phyloP scores from a whole-genome alignment of 805 yeast genomes.

The Phaffomyces opuntiae region DNA sequence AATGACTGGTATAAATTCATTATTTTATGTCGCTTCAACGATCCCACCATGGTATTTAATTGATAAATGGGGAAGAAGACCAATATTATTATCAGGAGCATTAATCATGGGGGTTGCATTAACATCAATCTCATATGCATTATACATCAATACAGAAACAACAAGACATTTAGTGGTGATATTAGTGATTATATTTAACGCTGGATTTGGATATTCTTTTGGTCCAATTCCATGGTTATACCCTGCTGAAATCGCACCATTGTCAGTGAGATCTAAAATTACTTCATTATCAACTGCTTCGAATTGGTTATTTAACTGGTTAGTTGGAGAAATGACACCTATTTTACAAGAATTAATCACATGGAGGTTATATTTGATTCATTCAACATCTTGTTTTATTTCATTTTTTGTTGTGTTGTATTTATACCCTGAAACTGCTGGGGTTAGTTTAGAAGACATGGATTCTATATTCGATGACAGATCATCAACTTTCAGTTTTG shows the following conservation, averaged over 20 bases:
- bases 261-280: slow-evolving; percentile 80
- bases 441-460: slow-evolving; percentile 85
- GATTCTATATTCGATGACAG: slow-evolving; percentile 79
- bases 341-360: slow-evolving; percentile 65
- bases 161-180: slow-evolving; percentile 71
- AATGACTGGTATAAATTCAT: slow-evolving; percentile 78
- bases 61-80: slow-evolving; percentile 87
- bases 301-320: slow-evolving; percentile 87
- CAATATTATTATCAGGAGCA: slow-evolving; percentile 76
- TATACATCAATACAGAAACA: slow-evolving; percentile 38
- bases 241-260: slow-evolving; percentile 82
- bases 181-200: slow-evolving; percentile 72
- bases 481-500: slow-evolving; percentile 25
- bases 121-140: slow-evolving; percentile 53
- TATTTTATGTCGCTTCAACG: slow-evolving; percentile 58
- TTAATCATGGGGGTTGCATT: slow-evolving; percentile 71
- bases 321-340: slow-evolving; percentile 91
- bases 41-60: slow-evolving; percentile 89
- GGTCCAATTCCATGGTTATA: slow-evolving; percentile 92
- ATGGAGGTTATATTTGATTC: slow-evolving; percentile 79
- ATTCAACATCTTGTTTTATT: slow-evolving; percentile 67
- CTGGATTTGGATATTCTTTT: slow-evolving; percentile 86
- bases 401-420: slow-evolving; percentile 68
- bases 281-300: slow-evolving; percentile 88
- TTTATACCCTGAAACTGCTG: slow-evolving; percentile 86